Conservation (phyloP, 208 protist species). For the Trypanosoma theileri region DNA sequence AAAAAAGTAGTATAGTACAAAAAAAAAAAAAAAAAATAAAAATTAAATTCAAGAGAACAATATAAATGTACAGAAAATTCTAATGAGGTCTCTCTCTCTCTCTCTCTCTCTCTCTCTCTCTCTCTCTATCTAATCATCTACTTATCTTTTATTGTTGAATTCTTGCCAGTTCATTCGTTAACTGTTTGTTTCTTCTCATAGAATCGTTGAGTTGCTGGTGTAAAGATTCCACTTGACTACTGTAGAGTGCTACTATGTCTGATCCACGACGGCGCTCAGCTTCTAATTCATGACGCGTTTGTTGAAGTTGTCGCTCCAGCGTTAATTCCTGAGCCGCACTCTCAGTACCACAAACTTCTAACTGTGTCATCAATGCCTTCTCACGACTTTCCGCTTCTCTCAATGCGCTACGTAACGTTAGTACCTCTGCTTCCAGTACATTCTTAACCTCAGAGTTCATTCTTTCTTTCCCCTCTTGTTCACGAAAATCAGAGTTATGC, state of each 20-base stretch:
- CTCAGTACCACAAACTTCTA: slow-evolving; percentile 58
- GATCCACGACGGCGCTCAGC: slow-evolving; percentile 45
- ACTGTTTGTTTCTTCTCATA: slow-evolving; percentile 28
- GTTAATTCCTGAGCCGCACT: slow-evolving; percentile 29
- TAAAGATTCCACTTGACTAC: slow-evolving; percentile 57
- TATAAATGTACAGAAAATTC: too few species aligned
- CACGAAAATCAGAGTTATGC: neutral
- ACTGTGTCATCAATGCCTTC: slow-evolving; percentile 42
- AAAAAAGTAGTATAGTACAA: too few species aligned
- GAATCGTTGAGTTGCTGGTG: slow-evolving; percentile 60
- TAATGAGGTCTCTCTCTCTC: too few species aligned
- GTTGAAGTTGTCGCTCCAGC: slow-evolving; percentile 32
- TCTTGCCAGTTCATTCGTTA: slow-evolving; percentile 23
- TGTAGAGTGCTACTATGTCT: slow-evolving; percentile 64
- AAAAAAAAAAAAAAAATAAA: too few species aligned
- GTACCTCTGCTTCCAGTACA: slow-evolving; percentile 12
- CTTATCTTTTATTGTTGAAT: slow-evolving; percentile 8
- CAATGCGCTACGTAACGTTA: slow-evolving; percentile 11
- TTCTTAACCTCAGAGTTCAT: neutral
- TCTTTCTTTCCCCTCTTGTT: neutral
- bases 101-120: too few species aligned
- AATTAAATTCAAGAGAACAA: too few species aligned
- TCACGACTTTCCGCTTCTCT: slow-evolving; percentile 32
- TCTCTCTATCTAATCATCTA: neutral
- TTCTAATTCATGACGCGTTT: slow-evolving; percentile 40